Base-by-base conservation (phyloP, 371 early-diverging fungal genomes). In the Mortierella sp. region DNA sequence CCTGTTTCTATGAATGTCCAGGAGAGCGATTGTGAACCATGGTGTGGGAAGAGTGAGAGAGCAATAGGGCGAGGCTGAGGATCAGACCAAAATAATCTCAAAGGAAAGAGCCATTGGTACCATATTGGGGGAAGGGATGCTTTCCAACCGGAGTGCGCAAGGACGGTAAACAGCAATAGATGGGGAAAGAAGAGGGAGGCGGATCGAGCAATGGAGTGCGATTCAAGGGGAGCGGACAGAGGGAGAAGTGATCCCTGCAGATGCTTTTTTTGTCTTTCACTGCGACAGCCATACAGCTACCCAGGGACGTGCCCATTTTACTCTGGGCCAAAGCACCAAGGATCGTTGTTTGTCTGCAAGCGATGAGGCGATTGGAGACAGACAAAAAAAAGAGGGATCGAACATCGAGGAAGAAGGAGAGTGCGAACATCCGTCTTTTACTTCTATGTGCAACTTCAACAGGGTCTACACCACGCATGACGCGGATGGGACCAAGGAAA, bases 401-500 rank as follows among this genome's bases (percentile, higher is more conserved):
- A 37, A 64, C 64, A 64, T 64, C 64, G 37, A 64, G 37, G 40
- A 40, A 37, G 67, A 67, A 59, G n/a, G 64, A 37, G 37, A 2
- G 37, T 21, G 64, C 21, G 37, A 37, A 21, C 19, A 37, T 64
- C 37, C 37, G 37, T 64, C 19, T 34, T 37, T 64, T 28, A 4
- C n/a, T 24, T 54, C n/a, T 37, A 5, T 37, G 34, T 34, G 37
- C 9, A 40, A 10, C 10, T 67, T 37, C 43, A 24, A 40, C 67
- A 67, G 67, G 10, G 43, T 67, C 40, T 40, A 67, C 67, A 64
- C 59, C 59, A 57, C 61, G 19, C 61, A 67, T 67, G 34, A 11
- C 40, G 37, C 2, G 24, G 67, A 37, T 37, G 40, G 4, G 4
- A 24, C 24, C 43, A 67, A 40, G 64, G 40, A 37, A 21, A 37